Percentiles rank a stretch among this genome's conserved stretches.
Evolutionary conservation across 139 green algal genomes (phyloP).

Genomic region (Monoraphidium neglectum): DNA sequence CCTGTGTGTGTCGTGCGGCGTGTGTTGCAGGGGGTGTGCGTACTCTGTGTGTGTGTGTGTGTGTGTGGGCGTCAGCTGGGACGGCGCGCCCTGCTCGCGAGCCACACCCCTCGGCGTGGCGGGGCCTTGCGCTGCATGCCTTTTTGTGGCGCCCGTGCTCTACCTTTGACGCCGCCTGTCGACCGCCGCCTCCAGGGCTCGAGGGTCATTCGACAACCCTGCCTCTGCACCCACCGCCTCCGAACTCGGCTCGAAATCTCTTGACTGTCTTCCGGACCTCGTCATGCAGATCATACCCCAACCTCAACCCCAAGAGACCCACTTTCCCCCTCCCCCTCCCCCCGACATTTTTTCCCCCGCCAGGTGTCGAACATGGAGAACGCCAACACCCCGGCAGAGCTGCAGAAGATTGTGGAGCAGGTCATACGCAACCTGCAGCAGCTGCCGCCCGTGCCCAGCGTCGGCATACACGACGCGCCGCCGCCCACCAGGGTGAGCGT

Average conservation of each 20-base stretch:
- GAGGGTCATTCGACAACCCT: too few relatives aligned
- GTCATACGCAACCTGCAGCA: conserved; percentile 74
- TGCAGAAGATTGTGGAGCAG: conserved; percentile 74
- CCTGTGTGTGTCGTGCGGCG: too few relatives aligned
- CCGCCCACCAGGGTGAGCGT: conserved; percentile 19
- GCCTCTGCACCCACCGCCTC: neutral
- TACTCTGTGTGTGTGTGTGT: too few relatives aligned
- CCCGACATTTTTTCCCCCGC: neutral
- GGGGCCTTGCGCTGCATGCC: too few relatives aligned
- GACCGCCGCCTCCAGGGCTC: too few relatives aligned
- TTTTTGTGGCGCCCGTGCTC: too few relatives aligned
- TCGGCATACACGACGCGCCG: conserved; percentile 39
- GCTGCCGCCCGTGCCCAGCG: conserved; percentile 71
- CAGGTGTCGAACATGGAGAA: conserved; percentile 93
- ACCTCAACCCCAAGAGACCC: neutral
- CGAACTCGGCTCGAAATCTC: neutral
- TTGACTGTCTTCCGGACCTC: neutral
- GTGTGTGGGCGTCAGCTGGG: too few relatives aligned
- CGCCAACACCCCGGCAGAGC: conserved; percentile 75
- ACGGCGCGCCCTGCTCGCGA: too few relatives aligned
- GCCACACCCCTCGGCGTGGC: too few relatives aligned
- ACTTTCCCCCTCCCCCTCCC: neutral
- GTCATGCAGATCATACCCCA: neutral
- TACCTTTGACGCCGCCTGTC: too few relatives aligned
- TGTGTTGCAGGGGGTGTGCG: too few relatives aligned